phyloP scores from a whole-genome alignment of 345 rosid species.

The Atalantia buxifolia region DNA sequence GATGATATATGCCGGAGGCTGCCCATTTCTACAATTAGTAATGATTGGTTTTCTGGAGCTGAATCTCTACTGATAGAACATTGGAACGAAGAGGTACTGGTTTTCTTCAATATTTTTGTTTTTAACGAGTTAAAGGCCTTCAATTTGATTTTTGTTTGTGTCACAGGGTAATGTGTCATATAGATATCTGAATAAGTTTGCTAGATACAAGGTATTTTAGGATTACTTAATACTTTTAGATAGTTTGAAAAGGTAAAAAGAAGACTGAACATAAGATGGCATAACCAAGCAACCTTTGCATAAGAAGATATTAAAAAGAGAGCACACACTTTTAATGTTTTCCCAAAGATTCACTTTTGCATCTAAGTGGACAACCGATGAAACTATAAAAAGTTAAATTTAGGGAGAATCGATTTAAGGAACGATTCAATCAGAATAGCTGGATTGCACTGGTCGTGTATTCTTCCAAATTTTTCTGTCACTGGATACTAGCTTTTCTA shows the following conservation, averaged over 20 bases:
- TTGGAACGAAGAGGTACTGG: slow-evolving; percentile 41
- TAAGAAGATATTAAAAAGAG: neutral
- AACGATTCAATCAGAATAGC: neutral
- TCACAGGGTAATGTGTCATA: neutral
- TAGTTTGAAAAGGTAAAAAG: neutral
- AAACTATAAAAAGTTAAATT: neutral
- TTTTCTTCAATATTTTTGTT: slow-evolving; percentile 11
- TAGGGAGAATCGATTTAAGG: slow-evolving; percentile 7
- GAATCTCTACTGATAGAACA: slow-evolving; percentile 50
- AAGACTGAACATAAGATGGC: neutral
- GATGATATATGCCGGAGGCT: slow-evolving; percentile 38
- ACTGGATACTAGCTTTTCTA: neutral
- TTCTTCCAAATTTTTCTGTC: neutral
- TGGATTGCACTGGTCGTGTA: neutral
- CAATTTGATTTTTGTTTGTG: neutral
- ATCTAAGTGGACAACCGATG: neutral
- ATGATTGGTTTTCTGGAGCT: slow-evolving; percentile 35
- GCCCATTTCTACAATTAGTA: slow-evolving; percentile 43
- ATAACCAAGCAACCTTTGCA: neutral
- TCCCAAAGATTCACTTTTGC: neutral
- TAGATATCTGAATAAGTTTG: neutral
- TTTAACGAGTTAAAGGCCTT: neutral
- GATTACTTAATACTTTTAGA: neutral
- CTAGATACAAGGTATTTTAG: neutral
- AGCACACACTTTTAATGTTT: neutral